Base-by-base conservation (phyloP, 2,329 filamentous ascomycete genomes). In the Claviceps humidiphila region DNA sequence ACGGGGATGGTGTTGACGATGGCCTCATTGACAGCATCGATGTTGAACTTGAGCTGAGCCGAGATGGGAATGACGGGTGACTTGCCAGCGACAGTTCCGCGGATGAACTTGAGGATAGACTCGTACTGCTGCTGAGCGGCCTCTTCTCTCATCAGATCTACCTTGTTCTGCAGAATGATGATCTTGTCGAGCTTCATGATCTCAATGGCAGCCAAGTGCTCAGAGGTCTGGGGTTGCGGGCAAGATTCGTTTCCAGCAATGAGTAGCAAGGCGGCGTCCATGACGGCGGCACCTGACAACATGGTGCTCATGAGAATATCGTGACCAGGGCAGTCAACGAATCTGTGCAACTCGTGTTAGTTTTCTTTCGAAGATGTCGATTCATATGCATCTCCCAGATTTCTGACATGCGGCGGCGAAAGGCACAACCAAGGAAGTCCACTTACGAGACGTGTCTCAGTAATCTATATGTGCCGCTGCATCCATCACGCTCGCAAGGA, bases 291-390 rank as follows among this genome's bases (percentile, higher is more conserved):
- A 66, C 93, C 93, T 66, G 93, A 98, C 78, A 98, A 84, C 93
- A 98, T 98, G 63, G 93, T 98, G 74, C 91, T 97, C 93, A 98
- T 98, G 70, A 98, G 90, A 89, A 98, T 98, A 74, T 98, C 93
- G 87, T 98, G 93, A 71, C 93, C 93, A 53, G 93, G 93, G 78
- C 93, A 97, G 72, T 97, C 93, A 61, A 97, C 93, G 69, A 97
- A 98, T 16, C 88, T 39, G n/a, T 26, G 13, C 17, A 48, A 17
- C 22, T 47, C 46, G 22, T 44, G 50, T 62, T 51, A 64, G 59
- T 48, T 37, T 16, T 9, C 9, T 37, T 16, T 37, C 30, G 9
- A 34, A 34, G 9, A 4, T 34, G 30, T 34, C 1, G 30, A 34
- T 34, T 34, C 9, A 34, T 34, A 34, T 34, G 9, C 1, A 4